Conservation (phyloP, 176 grass and related monocot species). For the Chloris gayana region DNA sequence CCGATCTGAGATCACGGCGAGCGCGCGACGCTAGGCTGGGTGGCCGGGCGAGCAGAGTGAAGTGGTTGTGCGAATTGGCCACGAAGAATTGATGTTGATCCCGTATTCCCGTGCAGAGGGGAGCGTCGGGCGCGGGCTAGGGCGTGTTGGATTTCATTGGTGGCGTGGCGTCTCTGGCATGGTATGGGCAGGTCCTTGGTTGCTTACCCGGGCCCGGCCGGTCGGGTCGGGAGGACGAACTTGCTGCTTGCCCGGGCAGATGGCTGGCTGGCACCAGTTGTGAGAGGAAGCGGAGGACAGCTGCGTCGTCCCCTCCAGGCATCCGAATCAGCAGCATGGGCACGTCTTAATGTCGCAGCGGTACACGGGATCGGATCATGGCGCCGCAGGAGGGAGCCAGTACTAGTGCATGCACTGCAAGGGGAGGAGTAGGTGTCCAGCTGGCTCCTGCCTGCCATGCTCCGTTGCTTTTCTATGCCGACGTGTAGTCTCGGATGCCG, state of each 20-base stretch:
- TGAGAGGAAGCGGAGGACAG: neutral
- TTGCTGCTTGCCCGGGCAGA: neutral
- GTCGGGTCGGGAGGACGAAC: neutral
- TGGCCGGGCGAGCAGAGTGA: neutral
- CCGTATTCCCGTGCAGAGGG: neutral
- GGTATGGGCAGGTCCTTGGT: neutral
- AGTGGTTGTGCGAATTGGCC: neutral
- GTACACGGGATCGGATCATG: neutral
- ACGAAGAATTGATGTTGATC: too few species aligned
- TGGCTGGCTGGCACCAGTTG: slow-evolving; percentile 28
- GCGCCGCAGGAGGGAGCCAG: neutral
- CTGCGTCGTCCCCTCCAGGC: neutral
- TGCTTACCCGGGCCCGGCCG: neutral
- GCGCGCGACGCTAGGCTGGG: too few species aligned
- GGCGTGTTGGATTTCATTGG: too few species aligned
- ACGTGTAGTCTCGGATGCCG: slow-evolving; percentile 18
- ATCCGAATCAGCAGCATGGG: neutral
- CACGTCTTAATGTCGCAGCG: neutral
- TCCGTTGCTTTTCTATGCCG: neutral
- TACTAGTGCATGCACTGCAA: neutral
- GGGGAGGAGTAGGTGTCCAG: neutral
- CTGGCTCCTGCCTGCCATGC: slow-evolving; percentile 18
- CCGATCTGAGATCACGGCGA: neutral
- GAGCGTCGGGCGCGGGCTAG: too few species aligned
- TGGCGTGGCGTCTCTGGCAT: neutral